Evolutionary conservation across 176 grass and related monocot genomes (phyloP).

Genomic region (Puccinellia tenuiflora): DNA sequence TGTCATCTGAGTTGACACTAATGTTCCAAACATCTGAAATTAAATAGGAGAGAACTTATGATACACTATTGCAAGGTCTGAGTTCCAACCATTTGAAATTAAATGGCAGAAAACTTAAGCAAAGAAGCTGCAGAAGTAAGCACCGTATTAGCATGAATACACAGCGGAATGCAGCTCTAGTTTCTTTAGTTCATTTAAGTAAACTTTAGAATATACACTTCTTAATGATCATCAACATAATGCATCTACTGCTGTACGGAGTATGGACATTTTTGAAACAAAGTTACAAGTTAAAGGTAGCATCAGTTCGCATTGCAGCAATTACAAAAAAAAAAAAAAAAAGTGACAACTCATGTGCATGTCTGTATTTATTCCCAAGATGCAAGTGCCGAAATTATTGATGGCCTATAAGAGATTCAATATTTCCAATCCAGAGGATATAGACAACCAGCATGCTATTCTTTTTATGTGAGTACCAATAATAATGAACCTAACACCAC

Average conservation of each 20-base stretch:
- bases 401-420: slow-evolving; percentile 80
- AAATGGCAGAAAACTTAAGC: too few species aligned
- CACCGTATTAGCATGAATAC: too few species aligned
- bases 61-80: too few species aligned
- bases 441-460: slow-evolving; percentile 89
- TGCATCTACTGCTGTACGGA: slow-evolving; percentile 49
- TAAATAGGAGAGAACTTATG: too few species aligned
- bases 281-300: slow-evolving; percentile 69
- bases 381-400: slow-evolving; percentile 83
- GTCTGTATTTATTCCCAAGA: slow-evolving; percentile 41
- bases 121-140: too few species aligned
- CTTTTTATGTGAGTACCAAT: slow-evolving; percentile 75
- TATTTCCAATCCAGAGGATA: slow-evolving; percentile 80
- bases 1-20: too few species aligned
- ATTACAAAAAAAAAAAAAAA: too few species aligned
- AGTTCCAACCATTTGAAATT: too few species aligned
- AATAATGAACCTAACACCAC: neutral
- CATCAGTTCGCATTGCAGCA: neutral
- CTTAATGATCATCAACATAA: neutral
- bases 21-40: too few species aligned
- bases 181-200: neutral
- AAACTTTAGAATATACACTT: neutral
- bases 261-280: slow-evolving; percentile 82
- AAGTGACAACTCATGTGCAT: slow-evolving; percentile 3
- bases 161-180: slow-evolving; percentile 44